Percentiles rank a stretch among this genome's conserved stretches.
Conservation (phyloP, 805 yeast species). For the Tetrapisispora taiwanensis region DNA sequence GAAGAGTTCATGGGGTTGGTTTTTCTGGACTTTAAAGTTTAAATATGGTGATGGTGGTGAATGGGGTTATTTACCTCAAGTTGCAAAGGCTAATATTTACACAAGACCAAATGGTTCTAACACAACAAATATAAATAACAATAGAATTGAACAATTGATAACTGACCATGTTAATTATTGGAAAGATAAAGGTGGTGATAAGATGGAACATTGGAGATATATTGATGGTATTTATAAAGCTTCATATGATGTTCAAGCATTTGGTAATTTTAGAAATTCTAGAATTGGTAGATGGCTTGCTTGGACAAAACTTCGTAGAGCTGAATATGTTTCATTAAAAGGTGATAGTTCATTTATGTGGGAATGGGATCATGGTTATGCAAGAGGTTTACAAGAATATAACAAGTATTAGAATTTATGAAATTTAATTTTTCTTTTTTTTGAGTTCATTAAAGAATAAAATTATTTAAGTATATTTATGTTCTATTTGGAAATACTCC, state of each 20-base stretch:
- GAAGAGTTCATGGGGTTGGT: conserved; percentile 60
- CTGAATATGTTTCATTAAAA: conserved; percentile 47
- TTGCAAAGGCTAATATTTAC: conserved; percentile 48
- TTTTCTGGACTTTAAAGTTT: conserved; percentile 87
- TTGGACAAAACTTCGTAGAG: conserved; percentile 53
- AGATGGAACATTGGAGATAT: conserved; percentile 73
- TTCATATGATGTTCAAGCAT: conserved; percentile 62
- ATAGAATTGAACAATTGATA: conserved; percentile 21
- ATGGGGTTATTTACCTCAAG: conserved; percentile 85
- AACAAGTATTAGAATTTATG: conserved; percentile 2
- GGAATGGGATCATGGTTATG: conserved; percentile 89
- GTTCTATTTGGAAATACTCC: too few species aligned
- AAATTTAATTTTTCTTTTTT: background rate
- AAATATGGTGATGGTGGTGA: conserved; percentile 89
- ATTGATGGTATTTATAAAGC: conserved; percentile 69
- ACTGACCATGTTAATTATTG: conserved; percentile 55
- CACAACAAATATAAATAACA: conserved; percentile 23
- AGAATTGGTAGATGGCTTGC: conserved; percentile 63
- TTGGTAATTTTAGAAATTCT: conserved; percentile 60
- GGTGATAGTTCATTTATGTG: conserved; percentile 55
- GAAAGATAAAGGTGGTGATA: conserved; percentile 47
- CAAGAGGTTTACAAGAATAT: conserved; percentile 39
- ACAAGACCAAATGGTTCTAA: conserved; percentile 13
- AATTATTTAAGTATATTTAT: too few species aligned
- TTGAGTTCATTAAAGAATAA: too few species aligned